These are phyloP conservation scores for Volvox carteri DNA, from an alignment of 163 green algal species.

Conservation along the genomic window DNA sequence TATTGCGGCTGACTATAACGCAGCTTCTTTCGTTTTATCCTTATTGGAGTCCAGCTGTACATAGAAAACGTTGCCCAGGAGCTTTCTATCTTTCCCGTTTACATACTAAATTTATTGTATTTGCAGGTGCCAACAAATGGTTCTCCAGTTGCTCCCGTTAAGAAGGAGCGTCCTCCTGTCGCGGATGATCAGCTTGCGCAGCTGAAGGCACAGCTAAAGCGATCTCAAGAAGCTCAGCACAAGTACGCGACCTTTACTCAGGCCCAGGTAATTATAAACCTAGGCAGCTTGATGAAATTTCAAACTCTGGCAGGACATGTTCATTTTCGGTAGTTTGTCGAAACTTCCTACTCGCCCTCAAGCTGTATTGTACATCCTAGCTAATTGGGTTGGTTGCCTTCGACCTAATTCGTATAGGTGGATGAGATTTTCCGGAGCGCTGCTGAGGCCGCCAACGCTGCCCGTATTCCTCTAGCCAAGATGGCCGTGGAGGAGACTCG, in stretches of 20 bases:
- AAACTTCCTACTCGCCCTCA: too few relatives aligned
- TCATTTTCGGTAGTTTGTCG: too few relatives aligned
- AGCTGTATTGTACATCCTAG: too few relatives aligned
- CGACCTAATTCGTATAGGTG: too few relatives aligned
- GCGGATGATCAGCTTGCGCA: slow-evolving; percentile 44
- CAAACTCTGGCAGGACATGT: too few relatives aligned
- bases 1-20: too few relatives aligned
- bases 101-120: background rate
- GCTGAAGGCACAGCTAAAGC: slow-evolving; percentile 56
- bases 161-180: slow-evolving; percentile 60
- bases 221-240: slow-evolving; percentile 61
- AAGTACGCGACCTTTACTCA: slow-evolving; percentile 74
- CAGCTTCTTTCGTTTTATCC: background rate
- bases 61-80: background rate
- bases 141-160: slow-evolving; percentile 4
- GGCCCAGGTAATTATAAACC: slow-evolving; percentile 68
- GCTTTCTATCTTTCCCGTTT: background rate
- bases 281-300: too few relatives aligned
- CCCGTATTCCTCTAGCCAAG: slow-evolving; percentile 76
- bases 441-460: slow-evolving; percentile 73
- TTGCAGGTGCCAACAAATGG: background rate
- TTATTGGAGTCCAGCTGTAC: background rate
- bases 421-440: slow-evolving; percentile 76
- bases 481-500: slow-evolving; percentile 78
- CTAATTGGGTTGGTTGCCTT: too few relatives aligned